Evolutionary conservation across 495 filamentous ascomycete species (phyloP), one percentile per base, ranked within the genome.

Genomic region (Hypoxylon rickii): DNA sequence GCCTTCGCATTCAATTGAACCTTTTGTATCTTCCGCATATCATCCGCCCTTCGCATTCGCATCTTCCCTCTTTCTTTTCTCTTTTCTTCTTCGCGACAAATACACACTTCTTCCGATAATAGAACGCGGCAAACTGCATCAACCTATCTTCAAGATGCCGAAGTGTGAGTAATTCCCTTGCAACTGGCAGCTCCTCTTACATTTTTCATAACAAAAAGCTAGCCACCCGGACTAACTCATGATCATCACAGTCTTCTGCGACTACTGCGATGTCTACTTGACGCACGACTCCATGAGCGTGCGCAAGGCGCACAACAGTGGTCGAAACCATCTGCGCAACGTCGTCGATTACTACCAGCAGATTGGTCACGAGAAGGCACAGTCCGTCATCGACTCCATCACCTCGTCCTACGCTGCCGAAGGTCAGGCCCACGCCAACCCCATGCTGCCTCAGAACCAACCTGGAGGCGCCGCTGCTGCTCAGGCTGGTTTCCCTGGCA

Each of bases 241-340:
- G n/a, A 8, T 7, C 34, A 46, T 33, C 31, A 38, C 63, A 73
- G 58, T 79, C 58, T 75, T 72, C 89, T 92, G 94, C 81, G 94
- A 98, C 72, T 98, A 97, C 79, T 98, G 94, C 83, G 94, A 98
- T 87, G 95, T 98, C 72, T 98, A 98, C 81, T 89, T 98, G 61
- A 98, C 95, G 51, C 94, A 98, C 81, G 95, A 98, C 85, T 96
- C 90, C 11, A 98, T 97, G 92, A 96, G 90, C 77, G 94, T 98
- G 67, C 90, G 94, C 67, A 97, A 97, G 76, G 94, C 94, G 12
- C 94, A 98, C 75, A 98, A 98, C 79, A 88, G 83, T 64, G 94
- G 94, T 52, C 84, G 93, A 39, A 98, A 98, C 75, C 94, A 98
- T 67, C 79, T 97, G 41, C 88, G 95, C 56, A 98, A 98, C 71